Evolutionary conservation across 2,329 filamentous ascomycete genomes (phyloP).

Genomic region (Trichoderma semiorbis): DNA sequence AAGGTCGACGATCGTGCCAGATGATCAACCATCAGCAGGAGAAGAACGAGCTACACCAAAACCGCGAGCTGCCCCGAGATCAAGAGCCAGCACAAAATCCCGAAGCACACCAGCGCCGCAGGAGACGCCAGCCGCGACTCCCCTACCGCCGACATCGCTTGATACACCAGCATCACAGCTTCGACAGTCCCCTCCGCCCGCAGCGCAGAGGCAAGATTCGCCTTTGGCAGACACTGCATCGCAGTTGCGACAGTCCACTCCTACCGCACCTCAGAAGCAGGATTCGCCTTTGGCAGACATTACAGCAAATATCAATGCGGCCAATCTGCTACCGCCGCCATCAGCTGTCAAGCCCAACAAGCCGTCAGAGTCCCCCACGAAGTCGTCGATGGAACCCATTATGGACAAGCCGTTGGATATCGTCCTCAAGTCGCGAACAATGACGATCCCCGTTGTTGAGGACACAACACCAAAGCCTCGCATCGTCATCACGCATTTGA

Average conservation of each 20-base stretch:
- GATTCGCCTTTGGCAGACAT: constrained; percentile 68
- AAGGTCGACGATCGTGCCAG: not conserved
- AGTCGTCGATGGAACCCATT: constrained; percentile 59
- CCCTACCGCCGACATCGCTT: not conserved
- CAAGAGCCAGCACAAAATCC: not conserved
- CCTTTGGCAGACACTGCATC: constrained; percentile 73
- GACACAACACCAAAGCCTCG: constrained; percentile 75
- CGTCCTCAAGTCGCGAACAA: constrained; percentile 76
- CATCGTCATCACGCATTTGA: constrained; percentile 87
- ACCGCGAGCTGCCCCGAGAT: not conserved
- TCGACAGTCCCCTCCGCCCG: constrained; percentile 55
- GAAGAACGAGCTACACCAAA: constrained; percentile 5
- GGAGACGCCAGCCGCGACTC: not conserved
- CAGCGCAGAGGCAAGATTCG: constrained; percentile 47
- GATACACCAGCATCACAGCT: constrained; percentile 28
- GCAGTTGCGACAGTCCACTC: constrained; percentile 52
- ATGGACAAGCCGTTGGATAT: constrained; percentile 93
- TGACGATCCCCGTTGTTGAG: constrained; percentile 66
- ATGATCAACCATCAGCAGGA: not conserved
- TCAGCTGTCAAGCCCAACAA: constrained; percentile 66
- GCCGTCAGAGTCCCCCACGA: constrained; percentile 34
- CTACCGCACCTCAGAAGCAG: constrained; percentile 50
- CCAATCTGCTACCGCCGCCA: constrained; percentile 29
- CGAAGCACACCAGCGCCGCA: not conserved
- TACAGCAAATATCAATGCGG: constrained; percentile 60